Conservation (phyloP, 768 basidiomycete genomes). For the Pluteus cervinus region DNA sequence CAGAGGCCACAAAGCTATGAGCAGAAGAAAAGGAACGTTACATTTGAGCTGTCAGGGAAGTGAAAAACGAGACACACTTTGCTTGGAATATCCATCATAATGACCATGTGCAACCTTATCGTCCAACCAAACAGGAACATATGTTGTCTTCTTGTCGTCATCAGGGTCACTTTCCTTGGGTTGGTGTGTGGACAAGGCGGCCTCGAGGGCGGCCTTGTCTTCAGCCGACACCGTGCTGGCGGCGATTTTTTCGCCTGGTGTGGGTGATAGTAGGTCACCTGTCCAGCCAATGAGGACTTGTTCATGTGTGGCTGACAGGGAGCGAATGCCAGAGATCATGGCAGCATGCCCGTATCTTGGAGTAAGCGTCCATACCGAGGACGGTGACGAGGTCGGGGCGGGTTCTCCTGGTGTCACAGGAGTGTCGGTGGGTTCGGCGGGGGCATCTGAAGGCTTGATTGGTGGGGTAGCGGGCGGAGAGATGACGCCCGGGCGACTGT, state of each 20-base stretch:
- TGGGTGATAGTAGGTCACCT: conserved; percentile 69
- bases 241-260: conserved; percentile 38
- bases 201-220: conserved; percentile 63
- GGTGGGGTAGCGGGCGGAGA: conserved; percentile 82
- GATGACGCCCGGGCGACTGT: conserved; percentile 41
- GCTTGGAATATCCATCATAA: conserved; percentile 98
- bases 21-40: conserved; percentile 1
- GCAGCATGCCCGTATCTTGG: conserved; percentile 88
- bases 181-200: conserved; percentile 55
- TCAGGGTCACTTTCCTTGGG: conserved; percentile 53
- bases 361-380: conserved; percentile 63
- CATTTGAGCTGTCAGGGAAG: conserved; percentile 1
- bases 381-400: conserved; percentile 5
- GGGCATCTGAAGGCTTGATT: conserved; percentile 29
- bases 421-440: conserved; percentile 8
- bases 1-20: conserved; percentile 91
- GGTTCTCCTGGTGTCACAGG: conserved; percentile 9
- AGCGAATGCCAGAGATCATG: conserved; percentile 90
- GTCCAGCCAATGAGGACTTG: conserved; percentile 94
- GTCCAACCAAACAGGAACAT: conserved; percentile 88
- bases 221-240: conserved; percentile 45
- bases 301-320: conserved; percentile 77
- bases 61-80: conserved; percentile 52
- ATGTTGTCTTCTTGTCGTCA: conserved; percentile 56
- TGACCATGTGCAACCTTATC: conserved; percentile 88